Percentiles rank a stretch among this genome's conserved stretches.
phyloP scores from a whole-genome alignment of 176 grass and related monocot species.

The Chloris gayana region DNA sequence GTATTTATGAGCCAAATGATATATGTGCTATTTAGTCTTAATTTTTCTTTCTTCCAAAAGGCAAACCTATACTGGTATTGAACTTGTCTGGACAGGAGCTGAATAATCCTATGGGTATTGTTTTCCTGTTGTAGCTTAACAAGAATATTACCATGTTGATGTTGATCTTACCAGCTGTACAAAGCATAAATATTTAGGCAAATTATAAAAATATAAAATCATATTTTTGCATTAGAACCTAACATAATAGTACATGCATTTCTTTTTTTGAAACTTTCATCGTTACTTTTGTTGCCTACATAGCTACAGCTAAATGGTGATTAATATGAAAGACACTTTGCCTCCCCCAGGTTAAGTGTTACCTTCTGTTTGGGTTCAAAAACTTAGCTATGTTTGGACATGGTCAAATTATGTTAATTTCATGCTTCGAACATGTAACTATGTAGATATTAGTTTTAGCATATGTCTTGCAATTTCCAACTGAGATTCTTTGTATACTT shows the following conservation, averaged over 20 bases:
- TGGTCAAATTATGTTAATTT: not conserved
- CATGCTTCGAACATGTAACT: not conserved
- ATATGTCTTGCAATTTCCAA: not conserved
- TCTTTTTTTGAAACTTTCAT: not conserved
- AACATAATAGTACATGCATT: not conserved
- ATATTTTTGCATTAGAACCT: not conserved
- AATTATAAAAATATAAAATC: not conserved
- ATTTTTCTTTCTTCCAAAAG: not conserved
- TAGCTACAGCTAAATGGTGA: not conserved
- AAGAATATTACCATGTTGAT: too few species aligned
- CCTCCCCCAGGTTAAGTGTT: not conserved
- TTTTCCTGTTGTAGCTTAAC: not conserved
- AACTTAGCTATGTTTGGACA: not conserved
- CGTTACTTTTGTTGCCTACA: not conserved
- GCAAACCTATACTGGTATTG: not conserved
- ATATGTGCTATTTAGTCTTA: not conserved
- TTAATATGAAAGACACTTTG: not conserved
- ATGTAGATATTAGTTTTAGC: not conserved
- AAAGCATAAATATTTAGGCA: not conserved
- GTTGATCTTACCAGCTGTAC: not conserved
- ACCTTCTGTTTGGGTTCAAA: not conserved
- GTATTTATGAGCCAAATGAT: not conserved
- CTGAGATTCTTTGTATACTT: slow-evolving; percentile 18
- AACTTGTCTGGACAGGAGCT: not conserved
- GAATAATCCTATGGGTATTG: not conserved